Evolutionary conservation across 768 basidiomycete genomes (phyloP), one percentile per base, ranked within the genome.

Genomic region (Macrocybe gigantea): DNA sequence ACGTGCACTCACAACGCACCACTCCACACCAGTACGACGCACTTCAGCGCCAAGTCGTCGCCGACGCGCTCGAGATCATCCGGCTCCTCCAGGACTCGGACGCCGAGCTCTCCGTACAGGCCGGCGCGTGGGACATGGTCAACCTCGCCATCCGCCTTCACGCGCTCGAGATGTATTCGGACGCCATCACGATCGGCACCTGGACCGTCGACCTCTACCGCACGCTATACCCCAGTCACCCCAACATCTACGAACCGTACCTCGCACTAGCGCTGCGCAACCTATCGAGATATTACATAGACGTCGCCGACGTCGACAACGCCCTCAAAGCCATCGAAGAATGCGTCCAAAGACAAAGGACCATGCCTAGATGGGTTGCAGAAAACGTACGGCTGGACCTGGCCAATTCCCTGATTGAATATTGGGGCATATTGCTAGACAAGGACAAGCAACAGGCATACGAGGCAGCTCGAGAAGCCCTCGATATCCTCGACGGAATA

Each of bases 101-200:
- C 5, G 41, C 33, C 22, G 41, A 50, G 3, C 51, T 52, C 10
- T 54, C 53, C 7, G 22, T 54, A 7, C 53, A 54, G 33, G 45
- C 49, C 12, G 50, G 53, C 30, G 53, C 53, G n/a, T 54, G 50
- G 53, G 40, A 54, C 5, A 54, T 54, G 50, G 45, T 51, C 38
- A 49, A 52, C 33, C 51, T 52, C 30, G 44, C 51, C 7, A 49
- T 51, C 38, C 48, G 33, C 31, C 37, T 54, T 13, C 37, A 52
- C 22, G 41, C 34, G 22, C 51, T 54, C 8, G 51, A 52, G 31
- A 54, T 54, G 53, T 49, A 52, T 47, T 49, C 51, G 6, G 50
- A 54, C 38, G 53, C 53, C 15, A 40, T 46, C 33, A 41, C 45
- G 1, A 54, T 54, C 36, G 51, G 50, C 6, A 38, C 9, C 9